Conservation (phyloP, 2,329 filamentous ascomycete species). For the Chrysoporthe puriensis region DNA sequence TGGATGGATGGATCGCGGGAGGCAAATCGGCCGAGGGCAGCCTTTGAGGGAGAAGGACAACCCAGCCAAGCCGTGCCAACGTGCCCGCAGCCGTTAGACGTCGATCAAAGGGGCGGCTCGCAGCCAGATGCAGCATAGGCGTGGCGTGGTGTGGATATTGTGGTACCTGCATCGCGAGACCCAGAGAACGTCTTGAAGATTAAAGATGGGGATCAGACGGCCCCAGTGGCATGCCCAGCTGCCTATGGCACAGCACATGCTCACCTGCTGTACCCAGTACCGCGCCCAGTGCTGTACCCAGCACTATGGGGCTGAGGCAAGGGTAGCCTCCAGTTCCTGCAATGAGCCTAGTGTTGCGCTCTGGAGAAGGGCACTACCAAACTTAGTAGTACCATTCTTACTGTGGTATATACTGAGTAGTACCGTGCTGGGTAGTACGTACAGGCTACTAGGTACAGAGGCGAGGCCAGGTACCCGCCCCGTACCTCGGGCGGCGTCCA, state of each 20-base stretch:
- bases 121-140: constrained; percentile 12
- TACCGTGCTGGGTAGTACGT: too few relatives aligned
- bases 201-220: constrained; percentile 10
- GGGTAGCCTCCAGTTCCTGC: constrained; percentile 2
- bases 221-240: neutral
- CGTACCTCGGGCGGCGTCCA: too few relatives aligned
- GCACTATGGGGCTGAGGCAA: neutral
- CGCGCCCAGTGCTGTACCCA: too few relatives aligned
- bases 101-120: constrained; percentile 28
- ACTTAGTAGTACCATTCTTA: too few relatives aligned
- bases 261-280: neutral
- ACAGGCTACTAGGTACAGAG: neutral
- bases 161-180: constrained; percentile 3
- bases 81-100: constrained; percentile 21
- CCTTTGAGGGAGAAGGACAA: constrained; percentile 9
- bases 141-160: constrained; percentile 9
- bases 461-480: too few relatives aligned
- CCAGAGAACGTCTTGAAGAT: neutral
- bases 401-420: too few relatives aligned
- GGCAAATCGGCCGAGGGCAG: constrained; percentile 23
- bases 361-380: neutral
- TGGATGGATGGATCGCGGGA: constrained; percentile 8
- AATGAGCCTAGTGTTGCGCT: neutral
- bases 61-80: constrained; percentile 1
- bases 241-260: neutral